Evolutionary conservation across 345 rosid genomes (phyloP), one percentile per base, ranked within the genome.

Genomic region (Moricandia arvensis): DNA sequence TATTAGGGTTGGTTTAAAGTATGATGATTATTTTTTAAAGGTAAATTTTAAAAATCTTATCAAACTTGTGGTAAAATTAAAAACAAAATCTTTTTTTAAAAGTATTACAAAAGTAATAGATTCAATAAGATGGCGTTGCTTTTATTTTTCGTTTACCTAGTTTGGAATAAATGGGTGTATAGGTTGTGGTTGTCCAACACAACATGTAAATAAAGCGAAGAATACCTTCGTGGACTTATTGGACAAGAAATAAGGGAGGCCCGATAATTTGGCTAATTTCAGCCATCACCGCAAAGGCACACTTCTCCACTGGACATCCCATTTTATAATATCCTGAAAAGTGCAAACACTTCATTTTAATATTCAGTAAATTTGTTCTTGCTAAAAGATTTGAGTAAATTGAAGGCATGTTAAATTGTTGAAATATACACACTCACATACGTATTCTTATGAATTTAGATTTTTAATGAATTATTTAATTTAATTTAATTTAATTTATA

Each of bases 261-360:
- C 27, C 68, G 49, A 72, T n/a, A 45, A 72, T 13, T 60, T 61
- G 34, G 68, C 60, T 72, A 71, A 31, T 72, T 61, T 47, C 49
- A 72, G 68, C 68, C 49, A 61, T 60, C 59, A n/a, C 68, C 24
- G n/a, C n/a, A n/a, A n/a, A n/a, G n/a, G 75, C 59, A 70, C 55
- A 59, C 35, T 57, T 69, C 26, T 58, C 34, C 31, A 57, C n/a
- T 51, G 26, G 21, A 51, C 58, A 51, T 51, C 54, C n/a, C 58
- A 51, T 49, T 49, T 49, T 49, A 16, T 16, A 15, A 15, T 45
- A 13, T 12, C 18, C 17, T 35, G 16, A 2, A 45, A 45, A 38
- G n/a, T 12, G 47, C 47, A 38, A 2, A 38, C 47, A 11, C 47
- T 12, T 67, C 60, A 3, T 67, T 7, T 53, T 29, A 31, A 10